Percentiles rank a stretch among this genome's conserved stretches.
Conservation (phyloP, 495 filamentous ascomycete genomes). For the Astrocystis sublimbata region DNA sequence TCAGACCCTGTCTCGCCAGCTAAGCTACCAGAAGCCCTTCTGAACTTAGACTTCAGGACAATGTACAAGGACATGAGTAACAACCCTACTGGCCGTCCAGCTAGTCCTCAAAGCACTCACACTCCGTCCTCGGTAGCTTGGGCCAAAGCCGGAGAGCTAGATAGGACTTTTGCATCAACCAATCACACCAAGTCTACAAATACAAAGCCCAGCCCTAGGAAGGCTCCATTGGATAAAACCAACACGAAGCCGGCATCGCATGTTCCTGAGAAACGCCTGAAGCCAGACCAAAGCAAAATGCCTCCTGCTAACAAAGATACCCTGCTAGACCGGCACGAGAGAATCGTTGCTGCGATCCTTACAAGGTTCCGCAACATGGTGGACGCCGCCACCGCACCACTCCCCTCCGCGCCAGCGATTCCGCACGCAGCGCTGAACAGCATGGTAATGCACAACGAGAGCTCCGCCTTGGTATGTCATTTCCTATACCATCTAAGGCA, state of each 20-base stretch:
- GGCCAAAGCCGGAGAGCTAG: background rate
- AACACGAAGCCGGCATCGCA: background rate
- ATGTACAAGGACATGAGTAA: background rate
- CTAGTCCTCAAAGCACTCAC: background rate
- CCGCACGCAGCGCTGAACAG: constrained; percentile 40
- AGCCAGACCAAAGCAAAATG: constrained; percentile 9
- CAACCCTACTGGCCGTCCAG: background rate
- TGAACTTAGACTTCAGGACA: background rate
- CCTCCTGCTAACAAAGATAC: constrained; percentile 14
- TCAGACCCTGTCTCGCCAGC: background rate
- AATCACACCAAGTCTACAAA: too few relatives aligned
- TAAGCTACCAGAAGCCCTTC: background rate
- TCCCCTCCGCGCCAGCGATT: constrained; percentile 29
- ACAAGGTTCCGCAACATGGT: constrained; percentile 39
- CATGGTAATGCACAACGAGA: constrained; percentile 39
- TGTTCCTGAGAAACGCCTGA: background rate
- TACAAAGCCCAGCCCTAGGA: background rate
- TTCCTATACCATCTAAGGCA: background rate
- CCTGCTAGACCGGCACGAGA: constrained; percentile 40
- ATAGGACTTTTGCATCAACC: background rate
- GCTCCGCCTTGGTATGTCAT: constrained; percentile 32
- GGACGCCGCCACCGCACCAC: constrained; percentile 28
- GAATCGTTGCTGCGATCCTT: constrained; percentile 42
- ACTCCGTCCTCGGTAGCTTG: background rate
- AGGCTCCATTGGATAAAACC: background rate